phyloP scores from a whole-genome alignment of 176 grass and related monocot species.

The Raddia guianensis region DNA sequence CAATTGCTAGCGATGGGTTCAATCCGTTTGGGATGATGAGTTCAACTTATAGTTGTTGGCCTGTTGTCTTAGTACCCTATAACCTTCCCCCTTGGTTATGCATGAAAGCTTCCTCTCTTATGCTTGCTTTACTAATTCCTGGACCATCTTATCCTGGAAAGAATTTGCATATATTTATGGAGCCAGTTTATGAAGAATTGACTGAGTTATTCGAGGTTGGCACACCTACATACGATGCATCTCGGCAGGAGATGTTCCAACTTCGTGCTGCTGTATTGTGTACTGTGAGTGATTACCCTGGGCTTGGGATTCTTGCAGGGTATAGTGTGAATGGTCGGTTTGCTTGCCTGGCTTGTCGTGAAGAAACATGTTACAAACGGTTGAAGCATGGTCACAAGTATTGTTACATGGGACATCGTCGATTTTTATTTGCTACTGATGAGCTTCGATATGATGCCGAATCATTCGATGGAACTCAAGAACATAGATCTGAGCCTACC shows the following conservation, averaged over 20 bases:
- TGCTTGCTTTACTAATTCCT: conserved; percentile 20
- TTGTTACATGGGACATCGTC: neutral
- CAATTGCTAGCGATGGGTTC: no score
- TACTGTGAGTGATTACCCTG: neutral
- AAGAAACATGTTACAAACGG: no score
- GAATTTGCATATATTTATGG: conserved; percentile 29
- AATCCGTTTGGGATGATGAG: no score
- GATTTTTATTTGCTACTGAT: neutral
- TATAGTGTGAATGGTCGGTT: neutral
- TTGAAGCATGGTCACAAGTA: conserved; percentile 5
- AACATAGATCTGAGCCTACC: neutral
- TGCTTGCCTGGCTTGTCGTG: neutral
- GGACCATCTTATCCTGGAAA: conserved; percentile 2
- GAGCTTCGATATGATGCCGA: neutral
- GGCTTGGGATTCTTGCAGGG: neutral
- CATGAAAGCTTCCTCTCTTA: conserved; percentile 27
- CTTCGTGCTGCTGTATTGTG: neutral
- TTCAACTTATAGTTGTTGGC: no score
- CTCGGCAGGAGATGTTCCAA: conserved; percentile 24
- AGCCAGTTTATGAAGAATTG: conserved; percentile 21
- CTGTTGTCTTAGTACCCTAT: no score
- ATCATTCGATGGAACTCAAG: neutral
- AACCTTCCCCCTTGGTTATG: conserved; percentile 37
- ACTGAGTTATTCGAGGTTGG: neutral
- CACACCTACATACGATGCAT: conserved; percentile 33